These are phyloP conservation scores for Akanthomyces lecanii DNA, from an alignment of 2,329 filamentous ascomycete species.

Conservation along the genomic window DNA sequence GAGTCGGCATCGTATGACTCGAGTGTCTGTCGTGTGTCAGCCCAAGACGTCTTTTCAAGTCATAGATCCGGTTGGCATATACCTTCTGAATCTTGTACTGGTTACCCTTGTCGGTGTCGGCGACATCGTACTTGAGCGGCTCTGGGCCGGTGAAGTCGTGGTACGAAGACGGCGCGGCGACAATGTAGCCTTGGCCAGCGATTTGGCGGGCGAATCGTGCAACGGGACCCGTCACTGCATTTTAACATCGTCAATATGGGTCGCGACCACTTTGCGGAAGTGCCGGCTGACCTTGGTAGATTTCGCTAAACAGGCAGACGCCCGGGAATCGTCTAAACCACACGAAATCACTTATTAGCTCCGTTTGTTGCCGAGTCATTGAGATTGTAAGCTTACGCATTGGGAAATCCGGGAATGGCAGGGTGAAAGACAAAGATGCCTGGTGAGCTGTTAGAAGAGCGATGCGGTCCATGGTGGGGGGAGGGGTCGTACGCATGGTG, in stretches of 20 bases:
- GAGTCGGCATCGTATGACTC: slow-evolving; percentile 83
- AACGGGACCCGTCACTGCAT: slow-evolving; percentile 79
- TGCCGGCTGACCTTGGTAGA: slow-evolving; percentile 72
- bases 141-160: slow-evolving; percentile 90
- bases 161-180: slow-evolving; percentile 84
- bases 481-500: slow-evolving; percentile 44
- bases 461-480: not conserved
- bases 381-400: slow-evolving; percentile 56
- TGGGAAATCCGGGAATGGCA: slow-evolving; percentile 75
- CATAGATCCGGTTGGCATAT: too few relatives aligned
- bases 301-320: slow-evolving; percentile 86
- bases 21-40: slow-evolving; percentile 54
- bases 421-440: slow-evolving; percentile 90
- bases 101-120: slow-evolving; percentile 85
- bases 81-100: slow-evolving; percentile 77
- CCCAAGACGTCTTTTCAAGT: too few relatives aligned
- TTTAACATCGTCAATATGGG: not conserved
- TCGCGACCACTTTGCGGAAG: not conserved
- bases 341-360: not conserved
- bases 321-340: slow-evolving; percentile 65
- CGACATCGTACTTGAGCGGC: slow-evolving; percentile 77
- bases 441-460: slow-evolving; percentile 34
- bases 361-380: not conserved
- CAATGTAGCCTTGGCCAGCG: slow-evolving; percentile 88
- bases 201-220: slow-evolving; percentile 87